Base-by-base conservation (phyloP, 768 basidiomycete species). In the Boletus rubroflammeus region DNA sequence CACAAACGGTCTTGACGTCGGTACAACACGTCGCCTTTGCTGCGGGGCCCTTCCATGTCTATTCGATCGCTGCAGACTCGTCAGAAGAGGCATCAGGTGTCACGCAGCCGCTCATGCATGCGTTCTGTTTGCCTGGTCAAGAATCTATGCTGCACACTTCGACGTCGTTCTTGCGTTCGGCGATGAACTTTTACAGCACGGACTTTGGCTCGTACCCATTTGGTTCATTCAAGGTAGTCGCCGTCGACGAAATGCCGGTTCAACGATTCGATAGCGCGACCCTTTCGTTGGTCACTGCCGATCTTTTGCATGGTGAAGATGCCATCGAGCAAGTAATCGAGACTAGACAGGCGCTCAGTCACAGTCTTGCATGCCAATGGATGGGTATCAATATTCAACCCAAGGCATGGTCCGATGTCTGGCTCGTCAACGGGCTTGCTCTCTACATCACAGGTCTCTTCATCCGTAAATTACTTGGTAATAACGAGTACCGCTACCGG, bases 151-250 rank as follows among this genome's bases (percentile, higher is more conserved):
- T 98, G 21, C 67, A 78, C 11, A 76, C 83, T 19, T 87, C 93
- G 29, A 85, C 87, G 4, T 75, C 83, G 6, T 88, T 85, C 67
- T 78, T 98, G 57, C 86, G 94, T 38, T 81, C 84, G 15, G 93
- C 94, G 10, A 96, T 98, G 92, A 85, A 80, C 61, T 97, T 92
- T 73, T 96, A 90, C 69, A 83, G 88, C 25, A 84, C 87, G 10
- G 93, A 97, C 66, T 96, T 87, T 62, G 95, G 94, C 26, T 94
- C 93, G 6, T 99, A 98, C 68, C 97, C 97, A 1, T 98, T 95
- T 70, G 83, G 85, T 39, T 97, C 95, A 17, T 91, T 89, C 79
- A 98, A 98, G 67, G 71, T 96, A 50, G 90, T 94, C 9, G 96
- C 98, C 62, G 92, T 99, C 54, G 91, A 97, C 56, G 87, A 95